Base-by-base conservation (phyloP, 768 basidiomycete genomes). In the Cystobasidium ongulense region DNA sequence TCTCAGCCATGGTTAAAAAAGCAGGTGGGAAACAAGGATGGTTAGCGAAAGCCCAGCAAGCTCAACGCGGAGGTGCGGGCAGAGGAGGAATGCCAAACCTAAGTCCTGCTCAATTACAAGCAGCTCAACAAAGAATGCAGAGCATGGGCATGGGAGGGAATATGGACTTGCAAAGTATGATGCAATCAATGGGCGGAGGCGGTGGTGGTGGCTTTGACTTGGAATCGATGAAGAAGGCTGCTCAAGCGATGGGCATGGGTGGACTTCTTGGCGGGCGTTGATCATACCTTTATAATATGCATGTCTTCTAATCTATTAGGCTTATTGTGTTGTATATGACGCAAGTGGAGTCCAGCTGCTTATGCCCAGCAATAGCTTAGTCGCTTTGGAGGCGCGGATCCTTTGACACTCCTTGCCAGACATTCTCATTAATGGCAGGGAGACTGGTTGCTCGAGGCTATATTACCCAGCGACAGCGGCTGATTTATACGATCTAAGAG, bases 1-100 rank as follows among this genome's bases (percentile, higher is more conserved):
- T 99, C 91, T 89, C 92, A 67, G 94, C 91, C 79, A 94, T 99
- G 90, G 96, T 95, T 38, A 96, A 93, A 84, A 90, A 92, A 80
- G 94, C 92, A 5, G 96, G 96, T 62, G 94, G 93, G 50, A 96
- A 96, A 86, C 92, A 94, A 75, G 94, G 93, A 78, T 92, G 92
- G 90, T 89, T 93, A 84, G 91, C 94, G 82, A 96, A 95, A 81
- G 89, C 97, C 89, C 92, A 93, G 81, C 5, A 87, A 87, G 54
- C 90, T 88, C 77, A 92, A 91, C 71, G 59, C 0, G 52, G 71
- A 1, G 65, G 41, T 0, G 74, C 67, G 0, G 21, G 53, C 36
- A 25, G 63, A 29, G 75, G 66, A 13, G 63, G 65, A 13, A 31
- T 38, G 61, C 23, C 33, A 33, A 72, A 46, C 63, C 33, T 72